Conservation (phyloP, 202 grass and related monocot genomes). For the Miscanthus sacchariflorus region DNA sequence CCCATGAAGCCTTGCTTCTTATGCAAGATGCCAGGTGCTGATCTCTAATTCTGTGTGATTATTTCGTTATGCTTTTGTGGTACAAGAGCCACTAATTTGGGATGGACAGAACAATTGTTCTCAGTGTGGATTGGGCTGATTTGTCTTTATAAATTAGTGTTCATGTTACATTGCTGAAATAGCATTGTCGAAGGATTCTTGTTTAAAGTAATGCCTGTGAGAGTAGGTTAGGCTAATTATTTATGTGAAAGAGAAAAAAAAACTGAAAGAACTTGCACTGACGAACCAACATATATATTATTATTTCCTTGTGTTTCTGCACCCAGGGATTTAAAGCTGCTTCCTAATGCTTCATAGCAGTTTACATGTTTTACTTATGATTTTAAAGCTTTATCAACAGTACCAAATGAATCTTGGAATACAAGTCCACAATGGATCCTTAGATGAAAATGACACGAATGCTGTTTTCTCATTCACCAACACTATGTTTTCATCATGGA, state of each 20-base stretch:
- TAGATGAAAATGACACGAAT: slow-evolving; percentile 10
- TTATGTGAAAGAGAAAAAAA: neutral
- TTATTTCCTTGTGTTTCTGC: neutral
- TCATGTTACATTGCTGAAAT: slow-evolving; percentile 3
- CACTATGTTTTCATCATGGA: neutral
- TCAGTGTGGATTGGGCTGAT: neutral
- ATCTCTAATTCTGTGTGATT: neutral
- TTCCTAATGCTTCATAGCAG: slow-evolving; percentile 9
- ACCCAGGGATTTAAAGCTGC: neutral
- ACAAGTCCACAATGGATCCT: neutral
- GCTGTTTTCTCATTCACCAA: neutral
- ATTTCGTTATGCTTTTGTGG: neutral
- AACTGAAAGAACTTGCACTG: neutral
- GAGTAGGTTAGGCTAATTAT: neutral
- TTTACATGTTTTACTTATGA: neutral
- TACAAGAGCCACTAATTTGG: neutral
- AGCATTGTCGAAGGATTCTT: neutral
- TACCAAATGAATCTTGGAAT: slow-evolving; percentile 16
- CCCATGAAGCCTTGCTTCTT: slow-evolving; percentile 97
- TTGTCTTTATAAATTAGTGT: slow-evolving; percentile 9
- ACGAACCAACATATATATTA: neutral
- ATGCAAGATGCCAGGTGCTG: slow-evolving; percentile 88
- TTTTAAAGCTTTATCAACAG: slow-evolving; percentile 1
- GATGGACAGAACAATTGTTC: neutral
- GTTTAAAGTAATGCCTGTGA: neutral